These are phyloP conservation scores for Baeospora myosura DNA, from an alignment of 1,284 basidiomycete genomes.

Conservation along the genomic window DNA sequence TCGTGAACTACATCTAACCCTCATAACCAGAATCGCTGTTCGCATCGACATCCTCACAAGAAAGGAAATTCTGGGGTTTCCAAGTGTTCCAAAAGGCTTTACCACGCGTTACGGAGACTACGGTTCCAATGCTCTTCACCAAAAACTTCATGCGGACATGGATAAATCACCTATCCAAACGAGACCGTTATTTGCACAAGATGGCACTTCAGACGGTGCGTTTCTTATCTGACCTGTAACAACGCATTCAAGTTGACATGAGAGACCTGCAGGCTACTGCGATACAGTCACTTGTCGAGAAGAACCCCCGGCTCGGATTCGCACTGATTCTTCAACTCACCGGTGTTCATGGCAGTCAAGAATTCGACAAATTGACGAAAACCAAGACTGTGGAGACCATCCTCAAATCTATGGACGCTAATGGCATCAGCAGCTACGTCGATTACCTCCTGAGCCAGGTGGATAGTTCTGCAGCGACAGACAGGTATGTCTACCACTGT, in stretches of 20 bases:
- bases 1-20: no score
- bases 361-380: slow-evolving; percentile 89
- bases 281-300: slow-evolving; percentile 70
- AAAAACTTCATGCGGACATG: slow-evolving; percentile 95
- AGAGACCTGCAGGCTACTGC: slow-evolving; percentile 49
- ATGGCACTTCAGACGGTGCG: slow-evolving; percentile 72
- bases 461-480: slow-evolving; percentile 37
- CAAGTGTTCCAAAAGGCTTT: slow-evolving; percentile 83
- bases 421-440: slow-evolving; percentile 78
- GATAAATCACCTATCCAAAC: slow-evolving; percentile 90
- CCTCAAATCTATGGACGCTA: slow-evolving; percentile 66
- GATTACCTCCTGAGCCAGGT: slow-evolving; percentile 62
- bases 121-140: slow-evolving; percentile 85
- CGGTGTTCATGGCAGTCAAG: slow-evolving; percentile 77
- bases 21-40: slow-evolving; percentile 77
- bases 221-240: slow-evolving; percentile 5
- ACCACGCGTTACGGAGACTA: slow-evolving; percentile 55
- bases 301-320: slow-evolving; percentile 77
- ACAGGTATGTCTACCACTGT: slow-evolving; percentile 30
- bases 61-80: slow-evolving; percentile 95
- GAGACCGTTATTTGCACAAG: slow-evolving; percentile 86
- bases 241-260: slow-evolving; percentile 1
- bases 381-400: slow-evolving; percentile 91
- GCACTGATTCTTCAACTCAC: slow-evolving; percentile 82
- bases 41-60: slow-evolving; percentile 73